Evolutionary conservation across 257 asterid species (phyloP).

Genomic region (Phtheirospermum japonicum): DNA sequence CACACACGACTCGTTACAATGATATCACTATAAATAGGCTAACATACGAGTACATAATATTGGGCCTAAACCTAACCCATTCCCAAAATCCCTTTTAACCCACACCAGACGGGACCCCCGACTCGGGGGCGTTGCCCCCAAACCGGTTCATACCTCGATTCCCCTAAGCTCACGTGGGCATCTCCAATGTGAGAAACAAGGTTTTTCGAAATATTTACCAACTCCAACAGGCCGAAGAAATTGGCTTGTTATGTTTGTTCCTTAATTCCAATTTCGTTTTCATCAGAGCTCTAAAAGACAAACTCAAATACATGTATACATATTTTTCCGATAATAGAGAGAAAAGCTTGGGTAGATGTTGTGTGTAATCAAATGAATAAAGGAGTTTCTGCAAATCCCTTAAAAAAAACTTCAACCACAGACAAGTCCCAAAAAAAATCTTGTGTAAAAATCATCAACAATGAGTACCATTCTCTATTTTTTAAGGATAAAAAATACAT

Average conservation of each 20-base stretch:
- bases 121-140: no score
- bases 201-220: no score
- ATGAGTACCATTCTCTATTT: conserved; percentile 34
- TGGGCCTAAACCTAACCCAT: no score
- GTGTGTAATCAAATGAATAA: conserved; percentile 93
- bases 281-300: neutral
- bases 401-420: conserved; percentile 35
- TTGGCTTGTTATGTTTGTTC: conserved; percentile 31
- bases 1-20: no score
- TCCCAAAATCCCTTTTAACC: no score
- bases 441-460: conserved; percentile 42
- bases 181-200: no score
- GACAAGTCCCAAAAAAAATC: conserved; percentile 36
- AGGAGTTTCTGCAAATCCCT: conserved; percentile 70
- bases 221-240: conserved; percentile 41
- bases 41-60: no score
- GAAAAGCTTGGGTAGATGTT: conserved; percentile 80
- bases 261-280: neutral
- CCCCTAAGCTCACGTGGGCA: no score
- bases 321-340: conserved; percentile 45
- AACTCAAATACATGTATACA: conserved; percentile 11
- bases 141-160: no score
- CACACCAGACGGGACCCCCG: no score
- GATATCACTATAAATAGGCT: no score
- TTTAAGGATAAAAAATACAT: neutral